phyloP scores from a whole-genome alignment of 2,329 filamentous ascomycete genomes.

The Diaporthe vexans region DNA sequence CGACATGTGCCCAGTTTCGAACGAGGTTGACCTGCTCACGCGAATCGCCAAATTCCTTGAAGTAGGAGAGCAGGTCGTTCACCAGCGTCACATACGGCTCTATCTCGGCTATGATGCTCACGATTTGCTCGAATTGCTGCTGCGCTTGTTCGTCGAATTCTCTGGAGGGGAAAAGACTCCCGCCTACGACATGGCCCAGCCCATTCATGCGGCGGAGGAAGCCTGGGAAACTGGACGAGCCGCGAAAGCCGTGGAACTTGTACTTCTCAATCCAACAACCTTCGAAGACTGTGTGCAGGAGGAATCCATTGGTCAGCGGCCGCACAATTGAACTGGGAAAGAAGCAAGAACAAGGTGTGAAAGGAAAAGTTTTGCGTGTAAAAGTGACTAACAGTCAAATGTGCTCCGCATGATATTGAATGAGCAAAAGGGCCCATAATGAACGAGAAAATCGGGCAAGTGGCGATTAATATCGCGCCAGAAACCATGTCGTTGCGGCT shows the following conservation, averaged over 20 bases:
- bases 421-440: not conserved
- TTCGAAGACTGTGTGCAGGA: not conserved
- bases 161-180: not conserved
- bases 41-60: not conserved
- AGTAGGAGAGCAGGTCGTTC: not conserved
- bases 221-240: not conserved
- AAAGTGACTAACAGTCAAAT: not conserved
- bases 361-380: not conserved
- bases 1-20: constrained; percentile 4
- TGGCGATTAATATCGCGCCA: not conserved
- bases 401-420: not conserved
- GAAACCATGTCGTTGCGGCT: constrained; percentile 2
- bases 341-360: not conserved
- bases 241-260: not conserved
- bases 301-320: not conserved
- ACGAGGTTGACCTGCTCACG: not conserved
- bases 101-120: not conserved
- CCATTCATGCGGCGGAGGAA: not conserved
- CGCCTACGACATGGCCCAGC: constrained; percentile 1
- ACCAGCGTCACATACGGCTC: not conserved
- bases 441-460: not conserved
- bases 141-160: not conserved
- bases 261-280: not conserved
- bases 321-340: not conserved
- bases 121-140: not conserved